phyloP scores from a whole-genome alignment of 768 basidiomycete species.

The Mycena metata region DNA sequence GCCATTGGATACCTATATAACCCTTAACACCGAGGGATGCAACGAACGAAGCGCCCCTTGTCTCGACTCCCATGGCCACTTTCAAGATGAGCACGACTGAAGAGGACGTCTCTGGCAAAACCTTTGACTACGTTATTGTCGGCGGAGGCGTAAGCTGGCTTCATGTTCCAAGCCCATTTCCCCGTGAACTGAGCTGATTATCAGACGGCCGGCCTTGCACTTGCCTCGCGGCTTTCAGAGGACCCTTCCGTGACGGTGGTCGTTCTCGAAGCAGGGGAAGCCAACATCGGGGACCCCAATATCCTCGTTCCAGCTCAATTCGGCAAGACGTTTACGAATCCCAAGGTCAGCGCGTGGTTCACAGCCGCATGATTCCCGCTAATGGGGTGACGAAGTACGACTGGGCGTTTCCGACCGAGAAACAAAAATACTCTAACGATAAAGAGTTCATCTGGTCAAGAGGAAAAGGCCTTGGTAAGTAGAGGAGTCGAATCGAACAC shows the following conservation, averaged over 20 bases:
- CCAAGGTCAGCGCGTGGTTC: conserved; percentile 40
- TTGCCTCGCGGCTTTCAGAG: conserved; percentile 59
- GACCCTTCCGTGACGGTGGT: conserved; percentile 53
- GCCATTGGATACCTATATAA: no score
- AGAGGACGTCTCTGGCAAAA: conserved; percentile 37
- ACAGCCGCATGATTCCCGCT: neutral
- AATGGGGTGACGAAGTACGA: conserved; percentile 46
- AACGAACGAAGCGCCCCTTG: no score
- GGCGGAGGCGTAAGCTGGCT: conserved; percentile 42
- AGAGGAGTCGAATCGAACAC: neutral
- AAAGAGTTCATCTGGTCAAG: conserved; percentile 45
- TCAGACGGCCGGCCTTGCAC: conserved; percentile 55
- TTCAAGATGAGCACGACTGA: neutral
- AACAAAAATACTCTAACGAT: conserved; percentile 46
- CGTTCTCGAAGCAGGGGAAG: conserved; percentile 55
- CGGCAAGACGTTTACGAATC: conserved; percentile 44
- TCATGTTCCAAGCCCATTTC: neutral
- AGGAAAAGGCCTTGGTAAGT: conserved; percentile 51
- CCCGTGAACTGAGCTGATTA: neutral
- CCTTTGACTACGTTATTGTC: conserved; percentile 50
- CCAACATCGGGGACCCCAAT: conserved; percentile 50
- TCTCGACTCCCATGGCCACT: no score
- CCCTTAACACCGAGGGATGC: no score
- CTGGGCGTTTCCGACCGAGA: conserved; percentile 51
- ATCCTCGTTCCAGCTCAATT: conserved; percentile 52